Base-by-base conservation (phyloP, 495 filamentous ascomycete genomes). In the Penicillium bovifimosum region DNA sequence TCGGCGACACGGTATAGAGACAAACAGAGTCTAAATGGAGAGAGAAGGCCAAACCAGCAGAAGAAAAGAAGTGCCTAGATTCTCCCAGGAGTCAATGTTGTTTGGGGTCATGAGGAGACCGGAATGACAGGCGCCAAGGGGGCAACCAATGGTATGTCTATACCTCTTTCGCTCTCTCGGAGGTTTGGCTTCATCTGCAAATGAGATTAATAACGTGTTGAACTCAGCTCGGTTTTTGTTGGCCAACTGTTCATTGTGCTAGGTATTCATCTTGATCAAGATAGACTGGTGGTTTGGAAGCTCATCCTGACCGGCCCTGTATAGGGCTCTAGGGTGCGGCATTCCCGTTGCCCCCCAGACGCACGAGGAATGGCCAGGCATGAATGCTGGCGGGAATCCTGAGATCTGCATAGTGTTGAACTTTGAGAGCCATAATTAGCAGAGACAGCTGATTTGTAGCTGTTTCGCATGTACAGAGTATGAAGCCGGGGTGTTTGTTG, bases 61-160 rank as follows among this genome's bases (percentile, higher is more conserved):
- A 52, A 58, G 53, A 63, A 58, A 62, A 63, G 49, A 53, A 54
- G 42, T 50, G 57, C 60, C 63, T 64, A 66, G 63, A 66, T 55
- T 55, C 9, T 26, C 53, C 55, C 47, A 53, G 53, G 59, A 54
- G 55, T 52, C 18, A 36, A 36, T 6, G 28, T 63, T 66, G 60
- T 66, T 64, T 64, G 45, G 48, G 34, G 44, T 29, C 56, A 63
- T 33, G 58, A 57, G 50, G 52, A 53, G 55, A 57, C 36, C 29
- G 58, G 63, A 66, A 66, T 66, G 63, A 54, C 50, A 54, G 47
- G 28, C 34, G 14, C 38, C 35, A 63, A 58, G 56, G 62, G 63
- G 55, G 52, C 53, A 56, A 55, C 59, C 51, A 51, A 45, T 41
- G 63, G 60, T 66, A 66, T 66, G 63, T 48, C 42, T 59, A 58